These are phyloP conservation scores for Zarea fungicola DNA, from an alignment of 2,329 filamentous ascomycete species.

Conservation along the genomic window DNA sequence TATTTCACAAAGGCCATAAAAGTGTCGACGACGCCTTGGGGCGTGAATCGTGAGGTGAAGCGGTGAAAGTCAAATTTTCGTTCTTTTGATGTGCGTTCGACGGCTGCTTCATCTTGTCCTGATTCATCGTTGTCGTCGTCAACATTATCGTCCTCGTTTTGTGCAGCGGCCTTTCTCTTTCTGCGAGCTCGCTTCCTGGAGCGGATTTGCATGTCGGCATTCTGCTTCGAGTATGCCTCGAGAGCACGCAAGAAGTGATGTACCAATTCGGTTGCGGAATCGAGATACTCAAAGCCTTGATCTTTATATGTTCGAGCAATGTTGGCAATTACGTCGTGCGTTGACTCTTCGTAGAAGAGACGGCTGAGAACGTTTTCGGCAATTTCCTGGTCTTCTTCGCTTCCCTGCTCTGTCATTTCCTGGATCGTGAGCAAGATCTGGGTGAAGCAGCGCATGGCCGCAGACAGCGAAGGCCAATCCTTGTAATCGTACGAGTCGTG, in stretches of 20 bases:
- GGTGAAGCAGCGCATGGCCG: constrained; percentile 89
- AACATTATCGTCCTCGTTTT: constrained; percentile 17
- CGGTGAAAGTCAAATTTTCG: constrained; percentile 90
- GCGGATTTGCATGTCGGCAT: constrained; percentile 86
- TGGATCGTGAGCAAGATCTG: constrained; percentile 90
- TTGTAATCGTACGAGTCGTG: constrained; percentile 75
- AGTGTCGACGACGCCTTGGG: constrained; percentile 81
- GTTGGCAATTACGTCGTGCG: constrained; percentile 78
- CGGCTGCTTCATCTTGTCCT: constrained; percentile 65
- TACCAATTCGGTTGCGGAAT: constrained; percentile 82
- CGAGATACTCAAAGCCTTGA: constrained; percentile 88
- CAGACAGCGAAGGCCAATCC: constrained; percentile 79
- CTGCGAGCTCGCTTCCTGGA: constrained; percentile 68
- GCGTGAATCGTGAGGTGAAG: constrained; percentile 75
- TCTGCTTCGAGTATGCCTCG: constrained; percentile 91
- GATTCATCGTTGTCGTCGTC: constrained; percentile 61
- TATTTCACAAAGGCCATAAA: constrained; percentile 76
- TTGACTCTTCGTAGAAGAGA: constrained; percentile 97
- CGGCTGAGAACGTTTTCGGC: constrained; percentile 94
- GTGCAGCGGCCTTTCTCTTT: constrained; percentile 65
- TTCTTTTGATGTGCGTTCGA: constrained; percentile 68
- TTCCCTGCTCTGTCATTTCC: constrained; percentile 77
- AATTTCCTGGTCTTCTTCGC: constrained; percentile 95
- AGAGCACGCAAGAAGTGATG: constrained; percentile 90
- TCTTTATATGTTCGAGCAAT: constrained; percentile 85